Base-by-base conservation (phyloP, 805 yeast species). In the Sugiyamaella lignohabitans region DNA sequence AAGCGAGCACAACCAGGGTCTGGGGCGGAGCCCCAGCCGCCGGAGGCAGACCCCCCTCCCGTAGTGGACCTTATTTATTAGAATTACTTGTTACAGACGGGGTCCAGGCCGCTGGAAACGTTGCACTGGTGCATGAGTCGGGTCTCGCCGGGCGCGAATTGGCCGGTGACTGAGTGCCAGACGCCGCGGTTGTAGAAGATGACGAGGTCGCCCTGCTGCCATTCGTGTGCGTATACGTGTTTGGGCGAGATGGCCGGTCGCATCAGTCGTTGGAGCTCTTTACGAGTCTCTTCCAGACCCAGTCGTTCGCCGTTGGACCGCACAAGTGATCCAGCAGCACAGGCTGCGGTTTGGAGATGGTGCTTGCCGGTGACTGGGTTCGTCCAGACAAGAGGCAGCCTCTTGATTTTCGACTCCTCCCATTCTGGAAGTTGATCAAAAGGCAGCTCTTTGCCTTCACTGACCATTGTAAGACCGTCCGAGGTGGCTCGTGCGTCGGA, bases 51-150 rank as follows among this genome's bases (percentile, higher is more conserved):
- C n/a, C n/a, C n/a, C n/a, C n/a, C n/a, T n/a, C 32, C 14, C 14
- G 14, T 27, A 27, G 14, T 27, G 8, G 8, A 27, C 8, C 32
- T 27, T 27, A 27, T 27, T 27, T 27, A 27, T 27, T 27, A 27
- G 14, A 27, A 27, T 27, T 46, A 49, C 3, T 8, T 29, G 21
- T 42, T 38, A 32, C 52, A 48, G 8, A 67, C 61, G 2, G 95
- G 95, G 59, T 84, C 91, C 14, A 60, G 54, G 5, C 87, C 89
- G 60, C 87, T 78, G 18, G 96, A 95, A 62, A 87, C 84, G 68
- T 87, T 87, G 68, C 96, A 87, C 69, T 87, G 96, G 62, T 87
- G 96, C 94, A 87, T 87, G 60, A 87, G 71, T 65, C 96, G 77
- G 58, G 77, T 79, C 61, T 87, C 93, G 41, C 83, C 86, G 17